A percentile compares a stretch with the other conserved stretches of the same genome.
Evolutionary conservation across 2,329 filamentous ascomycete species (phyloP).

Genomic region (Aspergillus hortae): DNA sequence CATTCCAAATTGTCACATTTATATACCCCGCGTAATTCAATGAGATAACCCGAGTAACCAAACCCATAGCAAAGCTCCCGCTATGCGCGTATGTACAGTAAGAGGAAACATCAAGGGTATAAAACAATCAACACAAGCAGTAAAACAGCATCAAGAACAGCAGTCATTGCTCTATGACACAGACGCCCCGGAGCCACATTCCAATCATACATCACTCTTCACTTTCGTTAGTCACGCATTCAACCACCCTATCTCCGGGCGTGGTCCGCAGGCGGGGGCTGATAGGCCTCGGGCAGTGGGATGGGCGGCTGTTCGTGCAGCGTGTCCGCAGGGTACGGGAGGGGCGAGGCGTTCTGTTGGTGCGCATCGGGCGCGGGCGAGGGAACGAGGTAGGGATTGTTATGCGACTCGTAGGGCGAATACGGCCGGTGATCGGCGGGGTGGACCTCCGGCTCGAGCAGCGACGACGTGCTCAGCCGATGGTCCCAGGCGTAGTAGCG

Average conservation of each 20-base stretch:
- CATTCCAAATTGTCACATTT: neutral
- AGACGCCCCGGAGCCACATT: no score
- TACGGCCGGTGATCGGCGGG: constrained; percentile 9
- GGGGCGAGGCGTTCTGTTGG: constrained; percentile 7
- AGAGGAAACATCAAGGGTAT: neutral
- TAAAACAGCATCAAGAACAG: neutral
- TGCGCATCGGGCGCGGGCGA: constrained; percentile 15
- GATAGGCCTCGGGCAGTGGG: constrained; percentile 29
- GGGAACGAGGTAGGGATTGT: constrained; percentile 13
- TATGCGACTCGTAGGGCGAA: constrained; percentile 17
- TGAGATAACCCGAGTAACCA: no score
- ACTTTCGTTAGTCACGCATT: neutral
- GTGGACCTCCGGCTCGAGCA: constrained; percentile 13
- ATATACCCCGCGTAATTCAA: neutral
- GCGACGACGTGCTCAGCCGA: constrained; percentile 8
- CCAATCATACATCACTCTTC: no score
- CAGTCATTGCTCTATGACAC: neutral
- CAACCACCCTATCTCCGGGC: neutral
- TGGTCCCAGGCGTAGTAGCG: constrained; percentile 11
- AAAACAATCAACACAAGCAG: neutral
- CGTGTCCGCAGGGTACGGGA: constrained; percentile 18
- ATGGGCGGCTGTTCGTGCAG: constrained; percentile 30
- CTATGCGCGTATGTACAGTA: no score
- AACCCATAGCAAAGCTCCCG: no score
- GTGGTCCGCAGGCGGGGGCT: constrained; percentile 22